Evolutionary conservation across 352 stramenopile genomes (phyloP), one percentile per base, ranked within the genome.

Genomic region (Lagenidium sp.): DNA sequence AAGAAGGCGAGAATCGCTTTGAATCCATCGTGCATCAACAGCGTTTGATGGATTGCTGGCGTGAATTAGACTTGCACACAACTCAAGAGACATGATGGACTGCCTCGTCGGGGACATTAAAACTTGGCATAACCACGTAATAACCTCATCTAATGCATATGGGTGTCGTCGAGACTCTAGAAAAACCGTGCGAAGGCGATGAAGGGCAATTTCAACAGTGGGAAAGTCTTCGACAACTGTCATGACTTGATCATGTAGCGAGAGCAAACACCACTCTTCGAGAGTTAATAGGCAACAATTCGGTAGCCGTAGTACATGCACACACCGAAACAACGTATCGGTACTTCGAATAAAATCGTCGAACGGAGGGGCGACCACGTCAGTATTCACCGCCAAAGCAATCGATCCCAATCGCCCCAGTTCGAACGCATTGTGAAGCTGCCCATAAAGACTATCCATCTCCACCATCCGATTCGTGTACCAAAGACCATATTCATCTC

Each of bases 251-350:
- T 86, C 70, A 25, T 78, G 57, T 13, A 81, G 47, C 4, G 68
- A 76, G n/a, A 85, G 38, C 6, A 57, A 32, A 11, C 50, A 57
- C 77, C 77, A 89, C n/a, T 84, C 65, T 23, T 54, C 46, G 11
- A 88, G 54, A 16, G 64, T 55, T 1, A 80, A 39, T 18, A 68
- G 53, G 16, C 38, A 57, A 22, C 70, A 83, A 4, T 43, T 40
- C 1, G 68, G 52, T 8, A 88, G 41, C 20, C 67, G 49, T 2
- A 82, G 40, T 15, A 39, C 23, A 39, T 86, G 72, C 3, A 79
- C 63, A 24, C 66, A 85, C 38, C 66, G 71, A 55, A 76, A 78
- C 15, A 89, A 56, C 1, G 69, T 60, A 41, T 89, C 68, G 4
- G 65, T 73, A 28, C 76, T 52, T 19, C 61, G 24, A 32, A 79